These are phyloP conservation scores for Licmophora abbreviata DNA, from an alignment of 108 stramenopile genomes.

Conservation along the genomic window DNA sequence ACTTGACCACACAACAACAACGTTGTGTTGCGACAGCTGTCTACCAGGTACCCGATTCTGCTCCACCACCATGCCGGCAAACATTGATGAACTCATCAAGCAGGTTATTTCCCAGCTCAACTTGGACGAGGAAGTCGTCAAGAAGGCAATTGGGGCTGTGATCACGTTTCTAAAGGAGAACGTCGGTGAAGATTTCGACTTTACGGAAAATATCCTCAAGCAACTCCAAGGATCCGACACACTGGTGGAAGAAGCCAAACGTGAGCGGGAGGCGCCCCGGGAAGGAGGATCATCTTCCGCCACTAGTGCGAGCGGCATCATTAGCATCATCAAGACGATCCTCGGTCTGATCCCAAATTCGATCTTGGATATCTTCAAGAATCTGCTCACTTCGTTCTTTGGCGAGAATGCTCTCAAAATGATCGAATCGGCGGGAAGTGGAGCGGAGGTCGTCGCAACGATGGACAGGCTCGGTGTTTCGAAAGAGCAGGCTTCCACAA, in stretches of 20 bases:
- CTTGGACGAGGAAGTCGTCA: neutral
- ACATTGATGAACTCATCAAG: neutral
- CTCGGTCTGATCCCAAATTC: neutral
- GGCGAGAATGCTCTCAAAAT: neutral
- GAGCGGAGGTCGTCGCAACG: neutral
- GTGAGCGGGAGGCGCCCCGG: neutral
- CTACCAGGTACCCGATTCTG: no score
- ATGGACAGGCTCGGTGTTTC: neutral
- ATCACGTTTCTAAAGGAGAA: conserved; percentile 1
- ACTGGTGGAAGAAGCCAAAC: conserved; percentile 4
- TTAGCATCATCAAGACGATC: neutral
- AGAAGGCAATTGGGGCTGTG: conserved; percentile 4
- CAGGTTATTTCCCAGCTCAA: neutral
- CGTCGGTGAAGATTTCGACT: neutral
- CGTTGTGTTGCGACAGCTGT: no score
- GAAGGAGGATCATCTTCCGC: neutral
- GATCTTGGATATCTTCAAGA: neutral
- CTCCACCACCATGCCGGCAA: no score
- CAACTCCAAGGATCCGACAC: neutral
- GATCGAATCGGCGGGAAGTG: conserved; percentile 5
- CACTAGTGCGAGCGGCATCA: neutral
- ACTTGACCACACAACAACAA: no score
- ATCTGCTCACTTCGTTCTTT: conserved; percentile 1
- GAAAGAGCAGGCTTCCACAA: neutral
- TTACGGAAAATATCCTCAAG: neutral